These are phyloP conservation scores for Pyrus communis DNA, from an alignment of 306 rosid species.

Conservation along the genomic window DNA sequence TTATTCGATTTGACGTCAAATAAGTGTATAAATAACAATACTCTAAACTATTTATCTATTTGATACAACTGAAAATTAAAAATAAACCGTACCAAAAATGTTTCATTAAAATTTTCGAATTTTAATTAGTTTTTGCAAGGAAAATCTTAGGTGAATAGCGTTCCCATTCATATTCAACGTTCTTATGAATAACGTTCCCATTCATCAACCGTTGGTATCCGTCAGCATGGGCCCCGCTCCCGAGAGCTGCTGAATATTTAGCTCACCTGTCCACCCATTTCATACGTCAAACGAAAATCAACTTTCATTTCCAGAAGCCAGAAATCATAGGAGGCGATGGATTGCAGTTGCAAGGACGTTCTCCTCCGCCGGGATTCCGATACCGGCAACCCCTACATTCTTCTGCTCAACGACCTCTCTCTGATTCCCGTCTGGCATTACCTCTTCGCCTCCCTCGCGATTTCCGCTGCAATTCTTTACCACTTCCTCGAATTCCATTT, in stretches of 20 bases:
- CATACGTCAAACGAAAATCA: not conserved
- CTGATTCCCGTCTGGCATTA: slow-evolving; percentile 53
- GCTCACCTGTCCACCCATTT: not conserved
- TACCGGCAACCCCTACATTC: slow-evolving; percentile 24
- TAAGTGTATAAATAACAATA: too few species aligned
- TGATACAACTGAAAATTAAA: too few species aligned
- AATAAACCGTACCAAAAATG: too few species aligned
- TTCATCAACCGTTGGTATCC: not conserved
- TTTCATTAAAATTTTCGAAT: too few species aligned
- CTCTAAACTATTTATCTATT: too few species aligned
- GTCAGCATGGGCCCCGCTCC: not conserved
- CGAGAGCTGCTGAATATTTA: not conserved
- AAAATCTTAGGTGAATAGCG: too few species aligned
- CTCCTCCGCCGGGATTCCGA: not conserved
- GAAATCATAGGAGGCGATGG: not conserved
- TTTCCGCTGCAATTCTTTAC: slow-evolving; percentile 32
- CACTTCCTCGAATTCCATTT: slow-evolving; percentile 67
- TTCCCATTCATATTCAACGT: too few species aligned
- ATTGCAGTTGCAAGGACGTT: not conserved
- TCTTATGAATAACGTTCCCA: too few species aligned
- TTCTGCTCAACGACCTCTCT: slow-evolving; percentile 33
- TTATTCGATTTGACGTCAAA: too few species aligned
- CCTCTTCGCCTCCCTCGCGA: slow-evolving; percentile 16
- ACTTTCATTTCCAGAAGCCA: not conserved
- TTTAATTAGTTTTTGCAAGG: too few species aligned